Conservation (phyloP, 768 basidiomycete species). For the Dendrothele bispora region DNA sequence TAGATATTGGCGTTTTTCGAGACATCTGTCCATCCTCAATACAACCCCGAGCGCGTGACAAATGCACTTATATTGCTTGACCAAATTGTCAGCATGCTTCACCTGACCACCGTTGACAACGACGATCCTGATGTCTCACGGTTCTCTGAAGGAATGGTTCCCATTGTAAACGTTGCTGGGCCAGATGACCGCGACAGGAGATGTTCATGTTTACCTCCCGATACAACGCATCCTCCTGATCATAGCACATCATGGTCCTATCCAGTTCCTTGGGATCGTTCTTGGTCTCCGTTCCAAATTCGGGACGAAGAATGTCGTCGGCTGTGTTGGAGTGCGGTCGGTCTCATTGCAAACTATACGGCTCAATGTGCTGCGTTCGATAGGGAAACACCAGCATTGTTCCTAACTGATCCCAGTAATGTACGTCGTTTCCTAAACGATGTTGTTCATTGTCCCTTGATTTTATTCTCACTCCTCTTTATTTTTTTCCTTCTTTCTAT, state of each 20-base stretch:
- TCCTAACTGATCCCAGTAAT: constrained; percentile 63
- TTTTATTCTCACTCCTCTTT: constrained; percentile 9
- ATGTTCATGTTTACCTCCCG: constrained; percentile 48
- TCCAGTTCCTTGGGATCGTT: constrained; percentile 59
- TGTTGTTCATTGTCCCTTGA: constrained; percentile 9
- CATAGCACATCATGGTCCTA: constrained; percentile 45
- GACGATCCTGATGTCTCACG: constrained; percentile 51
- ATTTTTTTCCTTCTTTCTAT: too few relatives aligned
- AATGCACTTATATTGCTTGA: constrained; percentile 61
- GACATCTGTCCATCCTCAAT: constrained; percentile 67
- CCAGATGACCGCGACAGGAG: constrained; percentile 22
- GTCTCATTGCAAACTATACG: constrained; percentile 66
- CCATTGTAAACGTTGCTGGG: constrained; percentile 40
- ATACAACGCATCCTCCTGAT: constrained; percentile 34
- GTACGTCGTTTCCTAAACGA: constrained; percentile 39
- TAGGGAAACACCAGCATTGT: constrained; percentile 55
- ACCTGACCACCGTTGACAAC: constrained; percentile 57
- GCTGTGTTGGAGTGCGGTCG: constrained; percentile 74
- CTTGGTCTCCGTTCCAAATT: constrained; percentile 55
- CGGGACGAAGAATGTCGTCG: constrained; percentile 73
- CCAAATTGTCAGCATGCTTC: constrained; percentile 55
- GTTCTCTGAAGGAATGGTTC: constrained; percentile 53
- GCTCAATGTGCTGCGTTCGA: constrained; percentile 69
- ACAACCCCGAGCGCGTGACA: constrained; percentile 54
- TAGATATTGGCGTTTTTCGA: constrained; percentile 81